These are phyloP conservation scores for Botrytis squamosa DNA, from an alignment of 2,329 filamentous ascomycete species.

Conservation along the genomic window DNA sequence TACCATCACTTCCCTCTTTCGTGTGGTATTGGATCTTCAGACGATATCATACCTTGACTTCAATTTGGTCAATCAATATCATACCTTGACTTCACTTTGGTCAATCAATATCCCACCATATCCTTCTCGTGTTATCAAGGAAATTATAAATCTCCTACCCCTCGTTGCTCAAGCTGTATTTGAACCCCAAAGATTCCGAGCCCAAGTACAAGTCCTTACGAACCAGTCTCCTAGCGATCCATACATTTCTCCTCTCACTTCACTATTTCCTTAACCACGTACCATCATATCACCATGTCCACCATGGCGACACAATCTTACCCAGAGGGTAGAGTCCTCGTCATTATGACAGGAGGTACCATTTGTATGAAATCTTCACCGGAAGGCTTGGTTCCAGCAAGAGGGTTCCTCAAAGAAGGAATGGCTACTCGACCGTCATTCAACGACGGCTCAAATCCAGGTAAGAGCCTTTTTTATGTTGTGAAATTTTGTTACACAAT, in stretches of 20 bases:
- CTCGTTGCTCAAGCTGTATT: neutral
- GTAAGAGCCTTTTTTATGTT: slow-evolving; percentile 29
- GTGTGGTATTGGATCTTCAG: neutral
- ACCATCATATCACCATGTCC: neutral
- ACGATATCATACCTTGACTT: no score
- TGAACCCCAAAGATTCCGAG: neutral
- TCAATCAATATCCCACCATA: no score
- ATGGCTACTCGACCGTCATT: slow-evolving; percentile 65
- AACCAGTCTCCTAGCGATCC: slow-evolving; percentile 6
- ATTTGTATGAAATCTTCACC: slow-evolving; percentile 71
- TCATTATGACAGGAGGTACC: slow-evolving; percentile 64
- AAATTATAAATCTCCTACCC: neutral
- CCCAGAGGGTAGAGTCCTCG: slow-evolving; percentile 62
- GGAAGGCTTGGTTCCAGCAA: slow-evolving; percentile 59
- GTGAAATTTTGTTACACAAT: neutral
- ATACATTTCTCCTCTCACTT: slow-evolving; percentile 10
- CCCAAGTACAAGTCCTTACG: neutral
- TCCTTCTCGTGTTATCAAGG: neutral
- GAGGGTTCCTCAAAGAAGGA: slow-evolving; percentile 63
- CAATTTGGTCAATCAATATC: no score
- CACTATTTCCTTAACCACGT: neutral
- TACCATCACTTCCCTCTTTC: neutral
- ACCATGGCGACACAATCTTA: slow-evolving; percentile 26
- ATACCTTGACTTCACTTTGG: no score
- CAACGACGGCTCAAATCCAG: slow-evolving; percentile 62